Percentiles rank a stretch among this genome's conserved stretches.
Evolutionary conservation across 75 land plant genomes (phyloP).

Genomic region (Isoetes taiwanensis): DNA sequence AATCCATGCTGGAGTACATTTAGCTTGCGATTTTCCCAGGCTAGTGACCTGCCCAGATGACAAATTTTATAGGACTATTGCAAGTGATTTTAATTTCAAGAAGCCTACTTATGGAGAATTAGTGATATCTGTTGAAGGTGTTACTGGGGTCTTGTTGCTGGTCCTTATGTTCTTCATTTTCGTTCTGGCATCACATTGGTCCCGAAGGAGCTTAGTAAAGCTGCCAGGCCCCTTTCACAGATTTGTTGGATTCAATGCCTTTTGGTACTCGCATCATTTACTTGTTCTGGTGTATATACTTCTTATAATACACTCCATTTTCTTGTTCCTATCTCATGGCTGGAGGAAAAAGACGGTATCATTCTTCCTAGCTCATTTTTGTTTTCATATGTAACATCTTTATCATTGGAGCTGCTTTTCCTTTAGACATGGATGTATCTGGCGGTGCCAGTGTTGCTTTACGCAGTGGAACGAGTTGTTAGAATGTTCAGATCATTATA

Average conservation of each 20-base stretch:
- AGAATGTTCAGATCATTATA: background rate
- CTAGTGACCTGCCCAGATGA: background rate
- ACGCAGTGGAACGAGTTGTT: background rate
- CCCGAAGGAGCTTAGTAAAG: background rate
- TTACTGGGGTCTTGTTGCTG: background rate
- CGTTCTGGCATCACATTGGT: background rate
- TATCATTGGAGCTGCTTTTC: background rate
- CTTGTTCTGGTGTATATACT: background rate
- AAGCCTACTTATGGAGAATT: background rate
- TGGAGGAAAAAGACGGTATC: background rate
- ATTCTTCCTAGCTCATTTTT: background rate
- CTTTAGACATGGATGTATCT: conserved; percentile 5
- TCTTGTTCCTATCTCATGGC: background rate
- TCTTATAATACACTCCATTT: background rate
- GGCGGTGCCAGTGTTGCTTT: background rate
- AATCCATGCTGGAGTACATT: conserved; percentile 4
- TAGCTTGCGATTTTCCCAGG: conserved; percentile 7
- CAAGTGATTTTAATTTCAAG: background rate
- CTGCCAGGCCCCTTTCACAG: background rate
- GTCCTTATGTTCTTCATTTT: background rate
- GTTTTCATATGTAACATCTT: background rate
- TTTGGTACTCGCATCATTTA: conserved; percentile 4
- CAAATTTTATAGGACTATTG: background rate
- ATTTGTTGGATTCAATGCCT: conserved; percentile 2
- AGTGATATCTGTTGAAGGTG: background rate